Percentiles rank a stretch among this genome's conserved stretches.
These are phyloP conservation scores for Colletotrichum abscissum DNA, from an alignment of 2,329 filamentous ascomycete species.

Conservation along the genomic window DNA sequence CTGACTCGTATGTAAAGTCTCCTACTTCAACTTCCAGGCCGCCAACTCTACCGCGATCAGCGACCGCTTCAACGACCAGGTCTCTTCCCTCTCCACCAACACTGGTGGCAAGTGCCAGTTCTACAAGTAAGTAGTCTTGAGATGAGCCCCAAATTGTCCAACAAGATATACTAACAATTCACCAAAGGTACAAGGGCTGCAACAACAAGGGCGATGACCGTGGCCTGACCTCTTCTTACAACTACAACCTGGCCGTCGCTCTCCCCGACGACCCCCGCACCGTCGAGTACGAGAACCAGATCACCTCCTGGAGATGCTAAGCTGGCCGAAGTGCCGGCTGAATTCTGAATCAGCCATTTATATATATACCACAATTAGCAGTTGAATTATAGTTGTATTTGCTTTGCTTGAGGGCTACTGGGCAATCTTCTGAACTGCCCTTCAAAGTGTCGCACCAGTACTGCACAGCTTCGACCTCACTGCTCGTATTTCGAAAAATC, in stretches of 20 bases:
- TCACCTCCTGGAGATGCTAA: constrained; percentile 31
- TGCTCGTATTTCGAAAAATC: background rate
- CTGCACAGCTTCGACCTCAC: background rate
- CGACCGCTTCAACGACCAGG: constrained; percentile 20
- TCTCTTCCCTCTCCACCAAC: constrained; percentile 24
- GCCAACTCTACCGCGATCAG: constrained; percentile 16
- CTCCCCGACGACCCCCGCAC: constrained; percentile 22
- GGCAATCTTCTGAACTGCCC: background rate
- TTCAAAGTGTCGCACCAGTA: background rate
- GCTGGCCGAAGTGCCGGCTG: too few relatives aligned
- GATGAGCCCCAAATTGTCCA: background rate
- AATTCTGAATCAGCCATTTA: background rate
- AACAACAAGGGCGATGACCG: constrained; percentile 33
- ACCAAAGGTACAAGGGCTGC: constrained; percentile 20
- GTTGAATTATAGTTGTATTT: too few relatives aligned
- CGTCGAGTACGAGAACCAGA: constrained; percentile 26
- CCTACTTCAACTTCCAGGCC: constrained; percentile 19
- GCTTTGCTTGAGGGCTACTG: too few relatives aligned
- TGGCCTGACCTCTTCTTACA: constrained; percentile 23
- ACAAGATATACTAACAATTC: background rate
- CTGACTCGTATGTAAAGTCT: background rate
- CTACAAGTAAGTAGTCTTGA: constrained; percentile 7
- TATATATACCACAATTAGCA: background rate
- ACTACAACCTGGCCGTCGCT: constrained; percentile 24
- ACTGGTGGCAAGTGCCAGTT: constrained; percentile 30